These are phyloP conservation scores for Yamadazyma songkhlaensis DNA, from an alignment of 1,139 yeast species.

Conservation along the genomic window DNA sequence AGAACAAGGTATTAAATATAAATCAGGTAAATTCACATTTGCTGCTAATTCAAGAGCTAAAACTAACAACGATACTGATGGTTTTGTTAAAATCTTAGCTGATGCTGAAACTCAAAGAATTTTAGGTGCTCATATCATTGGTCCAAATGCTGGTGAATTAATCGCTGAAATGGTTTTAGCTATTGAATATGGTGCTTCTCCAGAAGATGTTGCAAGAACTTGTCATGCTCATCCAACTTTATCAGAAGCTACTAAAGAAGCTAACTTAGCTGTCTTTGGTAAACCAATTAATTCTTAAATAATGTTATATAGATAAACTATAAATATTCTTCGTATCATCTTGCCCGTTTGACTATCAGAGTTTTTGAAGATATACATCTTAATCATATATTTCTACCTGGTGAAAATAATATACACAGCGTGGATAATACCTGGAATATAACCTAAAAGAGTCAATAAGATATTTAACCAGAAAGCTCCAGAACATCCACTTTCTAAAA, in stretches of 20 bases:
- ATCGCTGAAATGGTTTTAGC: slow-evolving; percentile 98
- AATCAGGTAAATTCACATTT: slow-evolving; percentile 97
- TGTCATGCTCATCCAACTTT: slow-evolving; percentile 99
- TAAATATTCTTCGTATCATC: no score
- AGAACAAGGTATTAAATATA: slow-evolving; percentile 89
- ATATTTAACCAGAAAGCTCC: slow-evolving; percentile 56
- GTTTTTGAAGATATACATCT: no score
- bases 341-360: no score
- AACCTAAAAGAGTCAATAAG: slow-evolving; percentile 60
- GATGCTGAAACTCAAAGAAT: slow-evolving; percentile 98
- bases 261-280: slow-evolving; percentile 88
- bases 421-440: slow-evolving; percentile 64
- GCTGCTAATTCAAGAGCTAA: slow-evolving; percentile 99
- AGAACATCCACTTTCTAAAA: slow-evolving; percentile 64
- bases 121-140: slow-evolving; percentile 95
- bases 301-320: no score
- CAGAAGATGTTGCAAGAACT: slow-evolving; percentile 96
- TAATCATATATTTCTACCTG: neutral
- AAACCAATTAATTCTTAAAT: slow-evolving; percentile 79
- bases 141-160: slow-evolving; percentile 99
- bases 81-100: slow-evolving; percentile 91
- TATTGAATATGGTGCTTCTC: slow-evolving; percentile 96
- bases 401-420: slow-evolving; percentile 55
- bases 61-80: slow-evolving; percentile 96
- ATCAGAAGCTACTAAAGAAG: slow-evolving; percentile 98